Evolutionary conservation across 192 early-diverging fungal species (phyloP).

Genomic region (Geranomyces michiganensis): DNA sequence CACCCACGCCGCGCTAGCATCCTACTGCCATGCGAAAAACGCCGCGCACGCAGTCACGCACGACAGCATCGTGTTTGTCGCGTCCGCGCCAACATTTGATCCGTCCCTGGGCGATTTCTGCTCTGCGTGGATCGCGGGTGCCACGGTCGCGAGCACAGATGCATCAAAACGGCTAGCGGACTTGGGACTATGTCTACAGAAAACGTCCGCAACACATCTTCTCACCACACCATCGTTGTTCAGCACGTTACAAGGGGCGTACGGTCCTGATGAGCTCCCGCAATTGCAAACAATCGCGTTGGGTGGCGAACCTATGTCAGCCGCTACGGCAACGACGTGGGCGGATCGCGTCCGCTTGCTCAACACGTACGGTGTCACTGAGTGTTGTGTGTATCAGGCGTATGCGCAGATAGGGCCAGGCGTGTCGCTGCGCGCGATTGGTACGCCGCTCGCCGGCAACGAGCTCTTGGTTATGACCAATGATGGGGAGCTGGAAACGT

Average conservation of each 20-base stretch:
- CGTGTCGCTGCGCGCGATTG: constrained; percentile 28
- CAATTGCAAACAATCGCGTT: constrained; percentile 35
- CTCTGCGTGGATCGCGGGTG: constrained; percentile 32
- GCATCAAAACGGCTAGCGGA: constrained; percentile 10
- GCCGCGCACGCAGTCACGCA: constrained; percentile 18
- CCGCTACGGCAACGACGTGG: constrained; percentile 26
- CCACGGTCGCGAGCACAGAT: constrained; percentile 25
- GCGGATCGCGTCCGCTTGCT: constrained; percentile 25
- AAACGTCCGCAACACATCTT: constrained; percentile 32
- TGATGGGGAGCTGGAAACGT: constrained; percentile 1
- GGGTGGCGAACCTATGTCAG: constrained; percentile 43
- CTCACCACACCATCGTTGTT: constrained; percentile 43
- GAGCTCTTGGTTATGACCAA: constrained; percentile 34
- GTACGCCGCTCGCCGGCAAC: constrained; percentile 24
- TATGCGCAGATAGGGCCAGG: constrained; percentile 1
- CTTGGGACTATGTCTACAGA: constrained; percentile 20
- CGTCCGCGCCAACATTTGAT: constrained; percentile 46
- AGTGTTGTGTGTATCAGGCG: constrained; percentile 47
- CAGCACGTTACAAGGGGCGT: constrained; percentile 26
- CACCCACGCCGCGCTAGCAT: constrained; percentile 28
- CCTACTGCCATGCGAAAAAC: constrained; percentile 37
- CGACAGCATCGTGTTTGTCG: constrained; percentile 27
- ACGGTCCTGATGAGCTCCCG: constrained; percentile 18
- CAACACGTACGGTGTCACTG: constrained; percentile 51
- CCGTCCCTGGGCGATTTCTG: constrained; percentile 41